phyloP scores from a whole-genome alignment of 768 basidiomycete genomes.

The Lyophyllum decastes region DNA sequence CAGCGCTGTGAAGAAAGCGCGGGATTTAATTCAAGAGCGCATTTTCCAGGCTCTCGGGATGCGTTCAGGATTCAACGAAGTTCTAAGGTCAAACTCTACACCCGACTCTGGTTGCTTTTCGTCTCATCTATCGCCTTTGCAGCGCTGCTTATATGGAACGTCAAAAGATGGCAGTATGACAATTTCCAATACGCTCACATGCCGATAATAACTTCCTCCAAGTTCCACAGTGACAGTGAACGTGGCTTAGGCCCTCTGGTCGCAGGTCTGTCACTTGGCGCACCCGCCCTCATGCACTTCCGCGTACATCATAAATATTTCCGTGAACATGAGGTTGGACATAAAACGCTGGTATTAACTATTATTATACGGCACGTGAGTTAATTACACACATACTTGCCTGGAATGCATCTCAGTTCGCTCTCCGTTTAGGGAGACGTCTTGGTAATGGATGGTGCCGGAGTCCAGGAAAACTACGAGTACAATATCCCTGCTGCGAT shows the following conservation, averaged over 20 bases:
- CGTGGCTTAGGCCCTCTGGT: conserved; percentile 70
- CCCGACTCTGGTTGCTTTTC: background rate
- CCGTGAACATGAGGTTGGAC: conserved; percentile 25
- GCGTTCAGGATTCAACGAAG: conserved; percentile 64
- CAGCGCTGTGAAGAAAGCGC: conserved; percentile 56
- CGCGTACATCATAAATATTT: conserved; percentile 45
- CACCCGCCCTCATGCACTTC: conserved; percentile 81
- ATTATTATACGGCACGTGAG: conserved; percentile 69
- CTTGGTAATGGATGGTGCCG: conserved; percentile 74
- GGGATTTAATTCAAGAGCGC: conserved; percentile 58
- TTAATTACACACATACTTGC: conserved; percentile 6
- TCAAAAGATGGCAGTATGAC: conserved; percentile 78
- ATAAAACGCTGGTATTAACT: conserved; percentile 43
- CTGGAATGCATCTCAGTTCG: background rate
- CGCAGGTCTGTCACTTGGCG: conserved; percentile 76
- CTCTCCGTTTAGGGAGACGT: conserved; percentile 65
- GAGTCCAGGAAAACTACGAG: conserved; percentile 73
- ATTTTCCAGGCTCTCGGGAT: conserved; percentile 45
- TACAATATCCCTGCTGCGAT: conserved; percentile 35
- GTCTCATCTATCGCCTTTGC: background rate
- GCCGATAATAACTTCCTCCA: conserved; percentile 2
- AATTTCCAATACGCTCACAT: background rate
- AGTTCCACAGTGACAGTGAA: conserved; percentile 86
- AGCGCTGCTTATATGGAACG: conserved; percentile 84
- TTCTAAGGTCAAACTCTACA: conserved; percentile 50